Conservation (phyloP, 345 rosid genomes). For the Turnera subulata region DNA sequence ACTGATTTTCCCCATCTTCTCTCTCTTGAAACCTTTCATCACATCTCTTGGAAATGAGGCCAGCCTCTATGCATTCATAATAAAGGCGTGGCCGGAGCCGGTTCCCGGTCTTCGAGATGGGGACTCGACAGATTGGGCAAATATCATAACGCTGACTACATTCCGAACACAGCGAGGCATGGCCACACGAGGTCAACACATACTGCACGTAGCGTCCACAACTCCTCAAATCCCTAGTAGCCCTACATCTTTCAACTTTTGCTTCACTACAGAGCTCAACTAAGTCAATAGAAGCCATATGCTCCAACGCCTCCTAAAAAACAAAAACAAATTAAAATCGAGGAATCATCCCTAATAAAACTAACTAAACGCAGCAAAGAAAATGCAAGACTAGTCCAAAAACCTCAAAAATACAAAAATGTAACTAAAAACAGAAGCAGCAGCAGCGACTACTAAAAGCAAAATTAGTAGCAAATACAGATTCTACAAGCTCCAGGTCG, state of each 20-base stretch:
- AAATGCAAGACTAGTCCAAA: no score
- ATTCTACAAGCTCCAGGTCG: no score
- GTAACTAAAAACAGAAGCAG: no score
- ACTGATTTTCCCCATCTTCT: slow-evolving; percentile 54
- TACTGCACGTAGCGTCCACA: slow-evolving; percentile 72
- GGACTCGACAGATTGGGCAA: slow-evolving; percentile 82
- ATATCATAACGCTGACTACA: slow-evolving; percentile 75
- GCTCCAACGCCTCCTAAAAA: slow-evolving; percentile 82
- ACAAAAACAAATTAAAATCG: no score
- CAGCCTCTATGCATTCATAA: slow-evolving; percentile 74
- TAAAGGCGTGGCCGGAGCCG: slow-evolving; percentile 64
- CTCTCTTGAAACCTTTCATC: slow-evolving; percentile 59
- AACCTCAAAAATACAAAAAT: background rate
- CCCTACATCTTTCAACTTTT: slow-evolving; percentile 80
- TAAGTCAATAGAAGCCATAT: slow-evolving; percentile 69
- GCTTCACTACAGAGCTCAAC: slow-evolving; percentile 78
- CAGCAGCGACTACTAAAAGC: no score
- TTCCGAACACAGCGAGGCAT: slow-evolving; percentile 87
- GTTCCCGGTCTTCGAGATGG: slow-evolving; percentile 41
- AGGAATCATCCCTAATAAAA: no score
- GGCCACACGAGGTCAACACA: slow-evolving; percentile 72
- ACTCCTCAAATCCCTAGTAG: slow-evolving; percentile 88
- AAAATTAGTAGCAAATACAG: no score
- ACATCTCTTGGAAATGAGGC: slow-evolving; percentile 51
- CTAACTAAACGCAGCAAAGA: no score